Conservation (phyloP, 306 rosid species). For the Quercus bicolor region DNA sequence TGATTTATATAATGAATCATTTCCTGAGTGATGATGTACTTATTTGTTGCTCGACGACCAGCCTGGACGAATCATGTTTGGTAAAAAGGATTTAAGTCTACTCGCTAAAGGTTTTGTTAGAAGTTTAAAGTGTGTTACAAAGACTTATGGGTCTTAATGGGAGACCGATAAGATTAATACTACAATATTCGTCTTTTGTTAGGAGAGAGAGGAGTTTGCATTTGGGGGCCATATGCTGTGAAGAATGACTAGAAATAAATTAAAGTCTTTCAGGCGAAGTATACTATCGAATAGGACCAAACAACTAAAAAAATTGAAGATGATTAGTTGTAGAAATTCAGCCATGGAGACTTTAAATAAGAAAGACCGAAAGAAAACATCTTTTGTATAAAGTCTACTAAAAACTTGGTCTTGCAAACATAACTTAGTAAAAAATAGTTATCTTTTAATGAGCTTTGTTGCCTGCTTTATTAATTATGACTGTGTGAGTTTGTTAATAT, state of each 20-base stretch:
- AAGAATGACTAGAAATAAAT: background rate
- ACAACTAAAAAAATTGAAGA: background rate
- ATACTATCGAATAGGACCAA: background rate
- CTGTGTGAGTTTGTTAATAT: background rate
- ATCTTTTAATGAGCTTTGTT: background rate
- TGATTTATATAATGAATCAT: no score
- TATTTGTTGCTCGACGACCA: no score
- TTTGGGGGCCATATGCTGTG: background rate
- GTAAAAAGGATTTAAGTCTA: no score
- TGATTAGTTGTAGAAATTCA: background rate
- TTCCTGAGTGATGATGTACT: no score
- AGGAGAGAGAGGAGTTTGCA: no score
- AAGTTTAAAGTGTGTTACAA: no score
- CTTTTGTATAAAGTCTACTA: background rate
- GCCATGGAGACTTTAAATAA: no score
- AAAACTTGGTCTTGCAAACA: background rate
- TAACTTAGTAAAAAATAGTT: background rate
- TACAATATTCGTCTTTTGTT: no score
- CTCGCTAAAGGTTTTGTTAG: no score
- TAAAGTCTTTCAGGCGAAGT: background rate
- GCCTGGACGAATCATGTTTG: no score
- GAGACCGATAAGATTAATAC: no score
- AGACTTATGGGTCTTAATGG: no score
- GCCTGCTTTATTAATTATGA: background rate
- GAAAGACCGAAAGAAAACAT: background rate